Evolutionary conservation across 2,329 filamentous ascomycete genomes (phyloP).

Genomic region (Pyricularia pennisetigena): DNA sequence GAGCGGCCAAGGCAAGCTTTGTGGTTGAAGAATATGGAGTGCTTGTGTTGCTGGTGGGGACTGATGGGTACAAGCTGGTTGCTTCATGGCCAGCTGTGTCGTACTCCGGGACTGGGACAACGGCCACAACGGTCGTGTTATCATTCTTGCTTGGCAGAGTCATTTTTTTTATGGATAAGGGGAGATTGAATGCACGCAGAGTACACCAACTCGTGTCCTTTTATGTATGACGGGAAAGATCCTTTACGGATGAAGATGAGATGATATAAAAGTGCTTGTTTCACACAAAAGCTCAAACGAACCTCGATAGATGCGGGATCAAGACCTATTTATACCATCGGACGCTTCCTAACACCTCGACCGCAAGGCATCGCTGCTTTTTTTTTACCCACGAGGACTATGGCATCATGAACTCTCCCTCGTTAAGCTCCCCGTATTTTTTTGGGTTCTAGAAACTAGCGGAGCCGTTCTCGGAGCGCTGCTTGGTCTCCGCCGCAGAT

Average conservation of each 20-base stretch:
- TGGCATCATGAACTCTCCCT: background rate
- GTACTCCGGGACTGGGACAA: background rate
- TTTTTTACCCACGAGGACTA: background rate
- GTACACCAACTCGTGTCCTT: background rate
- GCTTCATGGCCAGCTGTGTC: background rate
- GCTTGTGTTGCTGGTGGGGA: background rate
- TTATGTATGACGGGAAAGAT: background rate
- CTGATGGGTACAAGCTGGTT: background rate
- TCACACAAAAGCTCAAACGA: background rate
- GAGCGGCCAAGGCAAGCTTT: background rate
- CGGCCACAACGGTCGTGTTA: background rate
- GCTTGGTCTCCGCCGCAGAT: background rate
- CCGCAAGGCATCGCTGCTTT: background rate
- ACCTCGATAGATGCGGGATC: background rate
- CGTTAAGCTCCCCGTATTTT: background rate
- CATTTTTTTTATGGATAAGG: background rate
- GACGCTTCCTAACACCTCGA: background rate
- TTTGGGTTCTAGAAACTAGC: background rate
- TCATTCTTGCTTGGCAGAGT: background rate
- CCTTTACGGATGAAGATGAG: background rate
- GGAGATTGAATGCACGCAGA: background rate
- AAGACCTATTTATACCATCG: background rate
- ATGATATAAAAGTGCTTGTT: background rate
- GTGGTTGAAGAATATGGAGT: background rate
- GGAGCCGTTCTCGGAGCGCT: background rate